These are phyloP conservation scores for Atractiella rhizophila DNA, from an alignment of 768 basidiomycete species.

Conservation along the genomic window DNA sequence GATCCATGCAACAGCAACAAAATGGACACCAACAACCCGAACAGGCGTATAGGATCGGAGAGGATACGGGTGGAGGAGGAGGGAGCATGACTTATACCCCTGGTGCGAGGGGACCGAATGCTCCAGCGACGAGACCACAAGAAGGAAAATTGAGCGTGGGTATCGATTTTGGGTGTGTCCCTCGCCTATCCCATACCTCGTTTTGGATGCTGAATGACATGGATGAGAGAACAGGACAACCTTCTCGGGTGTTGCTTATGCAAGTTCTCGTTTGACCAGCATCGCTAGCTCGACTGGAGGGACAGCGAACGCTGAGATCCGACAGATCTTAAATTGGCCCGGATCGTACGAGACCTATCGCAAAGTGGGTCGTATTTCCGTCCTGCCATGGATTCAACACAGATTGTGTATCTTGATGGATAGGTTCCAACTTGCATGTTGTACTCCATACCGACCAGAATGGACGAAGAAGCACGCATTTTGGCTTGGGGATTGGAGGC, in stretches of 20 bases:
- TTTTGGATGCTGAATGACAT: not conserved
- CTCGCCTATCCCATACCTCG: not conserved
- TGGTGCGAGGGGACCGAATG: no score
- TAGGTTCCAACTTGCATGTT: slow-evolving; percentile 54
- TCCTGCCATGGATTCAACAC: not conserved
- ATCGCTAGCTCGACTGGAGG: no score
- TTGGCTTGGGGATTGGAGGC: slow-evolving; percentile 70
- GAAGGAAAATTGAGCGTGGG: slow-evolving; percentile 10
- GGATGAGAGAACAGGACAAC: slow-evolving; percentile 8
- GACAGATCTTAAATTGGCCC: slow-evolving; percentile 67
- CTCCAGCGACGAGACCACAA: no score
- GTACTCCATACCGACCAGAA: slow-evolving; percentile 25
- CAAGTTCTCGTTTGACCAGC: slow-evolving; percentile 66
- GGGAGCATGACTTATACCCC: no score
- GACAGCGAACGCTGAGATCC: no score
- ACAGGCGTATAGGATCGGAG: no score
- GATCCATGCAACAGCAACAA: no score
- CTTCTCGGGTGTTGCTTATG: slow-evolving; percentile 30
- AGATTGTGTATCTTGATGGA: not conserved
- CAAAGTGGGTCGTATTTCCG: slow-evolving; percentile 23
- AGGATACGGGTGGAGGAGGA: no score
- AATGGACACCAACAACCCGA: no score
- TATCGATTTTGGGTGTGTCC: slow-evolving; percentile 10
- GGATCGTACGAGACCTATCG: slow-evolving; percentile 63
- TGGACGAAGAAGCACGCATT: slow-evolving; percentile 40